phyloP scores from a whole-genome alignment of 2,329 filamentous ascomycete species.

The Pyricularia pennisetigena region DNA sequence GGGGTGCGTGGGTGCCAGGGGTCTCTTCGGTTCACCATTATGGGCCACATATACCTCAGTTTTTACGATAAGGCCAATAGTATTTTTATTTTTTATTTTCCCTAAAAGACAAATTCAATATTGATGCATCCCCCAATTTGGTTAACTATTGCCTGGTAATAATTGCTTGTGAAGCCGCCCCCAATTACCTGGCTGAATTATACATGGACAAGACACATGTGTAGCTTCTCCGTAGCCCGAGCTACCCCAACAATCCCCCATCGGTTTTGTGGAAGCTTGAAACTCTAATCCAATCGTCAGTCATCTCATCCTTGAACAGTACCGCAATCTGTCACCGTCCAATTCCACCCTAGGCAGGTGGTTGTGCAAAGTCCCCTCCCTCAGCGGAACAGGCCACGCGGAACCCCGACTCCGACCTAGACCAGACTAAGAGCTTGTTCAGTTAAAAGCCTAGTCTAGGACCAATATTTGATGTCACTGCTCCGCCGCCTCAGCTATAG shows the following conservation, averaged over 20 bases:
- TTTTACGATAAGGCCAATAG: too few relatives aligned
- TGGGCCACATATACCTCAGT: background rate
- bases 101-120: too few relatives aligned
- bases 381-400: background rate
- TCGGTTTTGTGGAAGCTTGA: background rate
- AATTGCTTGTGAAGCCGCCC: too few relatives aligned
- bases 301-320: background rate
- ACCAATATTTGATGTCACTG: background rate
- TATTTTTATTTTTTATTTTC: too few relatives aligned
- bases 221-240: background rate
- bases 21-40: background rate
- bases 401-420: background rate
- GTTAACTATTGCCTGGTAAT: too few relatives aligned
- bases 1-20: background rate
- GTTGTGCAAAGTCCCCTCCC: too few relatives aligned
- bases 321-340: background rate
- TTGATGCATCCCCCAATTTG: too few relatives aligned
- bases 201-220: background rate
- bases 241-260: background rate
- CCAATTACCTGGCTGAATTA: too few relatives aligned
- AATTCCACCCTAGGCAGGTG: too few relatives aligned
- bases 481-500: background rate
- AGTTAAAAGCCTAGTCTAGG: too few relatives aligned
- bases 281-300: background rate
- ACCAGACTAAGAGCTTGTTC: background rate